These are phyloP conservation scores for Rasamsonia emersonii DNA, from an alignment of 2,329 filamentous ascomycete genomes.

Conservation along the genomic window DNA sequence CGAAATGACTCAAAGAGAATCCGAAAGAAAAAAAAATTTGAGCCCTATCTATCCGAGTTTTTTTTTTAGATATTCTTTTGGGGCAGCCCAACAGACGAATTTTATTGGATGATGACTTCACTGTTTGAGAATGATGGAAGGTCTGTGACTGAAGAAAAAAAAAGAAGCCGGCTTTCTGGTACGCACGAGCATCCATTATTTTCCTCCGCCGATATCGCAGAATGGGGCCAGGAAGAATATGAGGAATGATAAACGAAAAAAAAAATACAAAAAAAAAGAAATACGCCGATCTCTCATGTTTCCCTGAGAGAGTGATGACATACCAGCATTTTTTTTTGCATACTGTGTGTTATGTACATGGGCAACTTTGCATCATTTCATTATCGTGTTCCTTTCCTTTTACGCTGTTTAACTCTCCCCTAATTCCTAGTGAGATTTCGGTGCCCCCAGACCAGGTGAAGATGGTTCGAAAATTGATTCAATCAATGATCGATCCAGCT, in stretches of 20 bases:
- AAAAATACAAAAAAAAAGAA: too few species aligned
- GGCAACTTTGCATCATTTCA: conserved; percentile 25
- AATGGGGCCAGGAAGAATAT: conserved; percentile 23
- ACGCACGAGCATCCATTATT: conserved; percentile 18
- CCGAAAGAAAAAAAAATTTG: conserved; percentile 25
- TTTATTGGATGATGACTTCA: conserved; percentile 24
- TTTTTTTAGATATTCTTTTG: conserved; percentile 32
- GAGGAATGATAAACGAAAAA: conserved; percentile 28
- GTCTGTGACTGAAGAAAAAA: too few species aligned
- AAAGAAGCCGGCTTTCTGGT: conserved; percentile 19
- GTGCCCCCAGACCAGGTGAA: too few species aligned
- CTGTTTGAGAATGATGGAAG: conserved; percentile 19
- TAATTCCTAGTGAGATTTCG: conserved; percentile 7
- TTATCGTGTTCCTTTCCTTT: conserved; percentile 9
- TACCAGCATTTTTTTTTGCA: conserved; percentile 30
- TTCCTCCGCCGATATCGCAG: too few species aligned
- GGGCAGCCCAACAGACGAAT: conserved; percentile 30
- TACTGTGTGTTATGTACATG: conserved; percentile 25
- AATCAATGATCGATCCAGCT: too few species aligned
- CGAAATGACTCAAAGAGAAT: conserved; percentile 36
- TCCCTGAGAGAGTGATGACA: conserved; percentile 26
- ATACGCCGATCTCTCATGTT: conserved; percentile 20
- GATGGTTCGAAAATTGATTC: too few species aligned
- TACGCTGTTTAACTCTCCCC: conserved; percentile 11
- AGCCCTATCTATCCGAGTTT: conserved; percentile 33